Evolutionary conservation across 75 land plant genomes (phyloP).

Genomic region (Larix kaempferi): DNA sequence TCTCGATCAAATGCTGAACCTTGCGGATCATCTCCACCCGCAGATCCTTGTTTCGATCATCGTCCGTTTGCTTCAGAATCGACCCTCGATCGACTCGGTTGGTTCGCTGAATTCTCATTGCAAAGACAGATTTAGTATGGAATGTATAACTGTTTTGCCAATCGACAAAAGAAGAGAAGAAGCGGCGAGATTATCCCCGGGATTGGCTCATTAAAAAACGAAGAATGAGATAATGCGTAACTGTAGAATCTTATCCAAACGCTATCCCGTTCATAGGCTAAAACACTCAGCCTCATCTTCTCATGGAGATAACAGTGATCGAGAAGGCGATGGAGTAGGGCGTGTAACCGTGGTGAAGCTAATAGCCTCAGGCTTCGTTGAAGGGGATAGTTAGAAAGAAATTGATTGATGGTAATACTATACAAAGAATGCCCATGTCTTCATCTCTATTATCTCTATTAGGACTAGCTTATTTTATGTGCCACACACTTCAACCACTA

Average conservation of each 20-base stretch:
- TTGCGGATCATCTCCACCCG: neutral
- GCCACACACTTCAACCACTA: too few species aligned
- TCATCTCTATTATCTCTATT: too few species aligned
- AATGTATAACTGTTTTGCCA: neutral
- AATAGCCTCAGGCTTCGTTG: neutral
- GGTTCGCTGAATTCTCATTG: neutral
- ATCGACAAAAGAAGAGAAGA: neutral
- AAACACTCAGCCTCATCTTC: neutral
- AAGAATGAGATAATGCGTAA: too few species aligned
- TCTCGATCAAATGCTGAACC: slow-evolving; percentile 72
- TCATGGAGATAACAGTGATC: neutral
- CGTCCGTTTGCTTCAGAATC: neutral
- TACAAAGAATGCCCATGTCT: too few species aligned
- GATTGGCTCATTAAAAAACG: too few species aligned
- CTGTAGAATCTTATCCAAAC: too few species aligned
- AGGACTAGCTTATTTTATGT: too few species aligned
- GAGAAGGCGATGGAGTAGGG: neutral
- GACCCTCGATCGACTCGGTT: neutral
- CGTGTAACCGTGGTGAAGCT: neutral
- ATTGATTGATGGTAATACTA: too few species aligned
- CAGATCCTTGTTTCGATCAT: neutral
- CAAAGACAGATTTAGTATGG: neutral
- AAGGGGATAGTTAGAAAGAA: too few species aligned
- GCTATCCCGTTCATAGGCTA: neutral
- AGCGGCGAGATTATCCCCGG: neutral